These are phyloP conservation scores for Tricholoma saponaceum DNA, from an alignment of 768 basidiomycete species.

Conservation along the genomic window DNA sequence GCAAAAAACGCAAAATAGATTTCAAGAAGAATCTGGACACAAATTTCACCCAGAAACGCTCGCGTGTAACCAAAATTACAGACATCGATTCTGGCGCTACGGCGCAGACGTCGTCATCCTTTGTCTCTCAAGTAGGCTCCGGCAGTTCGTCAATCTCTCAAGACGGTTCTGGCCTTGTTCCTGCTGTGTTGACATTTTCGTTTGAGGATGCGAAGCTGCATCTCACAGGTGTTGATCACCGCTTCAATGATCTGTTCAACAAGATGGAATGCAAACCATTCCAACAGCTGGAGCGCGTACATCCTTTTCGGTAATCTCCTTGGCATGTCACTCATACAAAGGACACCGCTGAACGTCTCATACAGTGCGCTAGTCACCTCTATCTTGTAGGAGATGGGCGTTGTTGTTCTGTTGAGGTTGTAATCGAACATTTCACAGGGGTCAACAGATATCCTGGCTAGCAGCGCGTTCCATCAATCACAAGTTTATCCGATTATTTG, in stretches of 20 bases:
- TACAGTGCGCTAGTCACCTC: constrained; percentile 64
- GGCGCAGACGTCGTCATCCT: background rate
- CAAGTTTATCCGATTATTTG: constrained; percentile 72
- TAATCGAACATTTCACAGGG: constrained; percentile 31
- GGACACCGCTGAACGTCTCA: background rate
- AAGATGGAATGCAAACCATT: constrained; percentile 73
- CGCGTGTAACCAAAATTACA: constrained; percentile 3
- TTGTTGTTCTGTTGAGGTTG: background rate
- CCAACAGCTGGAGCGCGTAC: constrained; percentile 67
- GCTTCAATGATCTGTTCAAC: constrained; percentile 68
- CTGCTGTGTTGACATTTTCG: constrained; percentile 71
- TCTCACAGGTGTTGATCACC: constrained; percentile 58
- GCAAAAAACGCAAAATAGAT: constrained; percentile 15
- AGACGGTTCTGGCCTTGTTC: constrained; percentile 42
- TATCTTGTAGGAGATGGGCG: constrained; percentile 50
- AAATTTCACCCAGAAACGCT: constrained; percentile 7
- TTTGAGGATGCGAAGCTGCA: constrained; percentile 74
- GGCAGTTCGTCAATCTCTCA: constrained; percentile 2
- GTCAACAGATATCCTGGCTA: constrained; percentile 82
- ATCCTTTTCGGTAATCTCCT: constrained; percentile 67
- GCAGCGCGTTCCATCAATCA: constrained; percentile 84
- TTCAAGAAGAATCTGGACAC: background rate
- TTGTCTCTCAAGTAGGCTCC: constrained; percentile 6
- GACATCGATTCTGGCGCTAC: background rate
- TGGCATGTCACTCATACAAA: background rate